Conservation (phyloP, 352 stramenopile species). For the Globisporangium mamillatum region DNA sequence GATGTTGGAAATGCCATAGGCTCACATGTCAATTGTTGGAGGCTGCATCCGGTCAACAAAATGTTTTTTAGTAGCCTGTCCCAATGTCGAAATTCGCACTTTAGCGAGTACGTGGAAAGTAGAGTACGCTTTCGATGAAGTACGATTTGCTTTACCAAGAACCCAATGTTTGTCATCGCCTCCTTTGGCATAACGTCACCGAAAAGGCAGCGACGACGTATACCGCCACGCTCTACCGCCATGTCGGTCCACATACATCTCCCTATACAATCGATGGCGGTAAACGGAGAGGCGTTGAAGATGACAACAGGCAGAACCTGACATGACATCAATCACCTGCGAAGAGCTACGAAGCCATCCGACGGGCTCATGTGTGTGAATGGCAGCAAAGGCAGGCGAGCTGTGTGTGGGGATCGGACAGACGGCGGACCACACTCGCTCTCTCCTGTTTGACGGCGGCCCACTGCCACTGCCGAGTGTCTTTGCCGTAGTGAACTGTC, state of each 20-base stretch:
- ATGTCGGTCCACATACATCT: conserved; percentile 7
- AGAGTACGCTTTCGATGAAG: not conserved
- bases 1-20: too few relatives aligned
- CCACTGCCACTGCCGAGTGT: not conserved
- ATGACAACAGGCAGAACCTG: conserved; percentile 1
- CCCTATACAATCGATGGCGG: not conserved
- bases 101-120: too few relatives aligned
- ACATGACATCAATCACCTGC: conserved; percentile 1
- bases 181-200: not conserved
- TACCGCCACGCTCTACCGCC: conserved; percentile 3
- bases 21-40: too few relatives aligned
- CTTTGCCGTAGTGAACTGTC: not conserved
- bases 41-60: too few relatives aligned
- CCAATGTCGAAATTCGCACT: too few relatives aligned
- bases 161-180: not conserved
- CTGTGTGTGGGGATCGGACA: not conserved
- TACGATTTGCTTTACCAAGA: not conserved
- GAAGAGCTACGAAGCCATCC: not conserved
- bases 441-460: not conserved
- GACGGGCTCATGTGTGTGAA: not conserved
- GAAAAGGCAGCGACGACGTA: not conserved
- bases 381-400: not conserved
- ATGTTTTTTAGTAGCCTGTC: too few relatives aligned
- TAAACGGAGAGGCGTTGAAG: not conserved
- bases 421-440: not conserved